A percentile compares a stretch with the other conserved stretches of the same genome.
Conservation (phyloP, 768 basidiomycete genomes). For the Collybia mongolica region DNA sequence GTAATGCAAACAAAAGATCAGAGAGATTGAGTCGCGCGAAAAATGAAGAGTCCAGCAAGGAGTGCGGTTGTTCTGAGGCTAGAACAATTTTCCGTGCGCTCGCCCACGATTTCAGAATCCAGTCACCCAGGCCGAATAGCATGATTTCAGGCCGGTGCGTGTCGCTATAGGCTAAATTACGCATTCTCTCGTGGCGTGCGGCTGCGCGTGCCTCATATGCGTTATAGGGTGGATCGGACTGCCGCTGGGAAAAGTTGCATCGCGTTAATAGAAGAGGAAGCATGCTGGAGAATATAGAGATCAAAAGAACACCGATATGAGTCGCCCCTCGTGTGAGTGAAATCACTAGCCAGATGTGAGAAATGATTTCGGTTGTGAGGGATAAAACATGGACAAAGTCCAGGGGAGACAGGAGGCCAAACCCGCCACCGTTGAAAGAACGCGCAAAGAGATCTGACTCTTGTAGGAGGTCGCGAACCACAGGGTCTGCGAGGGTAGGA, state of each 20-base stretch:
- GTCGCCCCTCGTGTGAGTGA: constrained; percentile 59
- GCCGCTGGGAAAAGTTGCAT: constrained; percentile 38
- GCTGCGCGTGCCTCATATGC: constrained; percentile 61
- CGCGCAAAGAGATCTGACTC: constrained; percentile 85
- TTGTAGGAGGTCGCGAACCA: constrained; percentile 74
- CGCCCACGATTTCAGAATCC: constrained; percentile 82
- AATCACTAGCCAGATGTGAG: constrained; percentile 67
- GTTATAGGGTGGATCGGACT: constrained; percentile 44
- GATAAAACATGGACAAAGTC: constrained; percentile 77
- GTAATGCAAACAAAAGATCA: constrained; percentile 61
- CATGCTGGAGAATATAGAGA: constrained; percentile 60
- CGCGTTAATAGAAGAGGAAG: constrained; percentile 60
- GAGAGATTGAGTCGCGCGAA: constrained; percentile 59
- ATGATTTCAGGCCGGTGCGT: constrained; percentile 76
- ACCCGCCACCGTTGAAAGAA: constrained; percentile 75
- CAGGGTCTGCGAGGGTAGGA: constrained; percentile 74
- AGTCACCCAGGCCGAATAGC: constrained; percentile 80
- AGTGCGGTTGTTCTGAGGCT: constrained; percentile 48
- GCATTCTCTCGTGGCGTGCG: constrained; percentile 73
- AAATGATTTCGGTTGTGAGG: constrained; percentile 66
- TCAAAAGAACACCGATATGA: constrained; percentile 54
- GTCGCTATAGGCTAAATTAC: constrained; percentile 73
- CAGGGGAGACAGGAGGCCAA: constrained; percentile 78
- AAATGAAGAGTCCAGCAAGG: constrained; percentile 43
- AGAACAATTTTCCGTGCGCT: constrained; percentile 58